Percentiles rank a stretch among this genome's conserved stretches.
Conservation (phyloP, 192 early-diverging fungal species). For the Glomus cerebriforme region DNA sequence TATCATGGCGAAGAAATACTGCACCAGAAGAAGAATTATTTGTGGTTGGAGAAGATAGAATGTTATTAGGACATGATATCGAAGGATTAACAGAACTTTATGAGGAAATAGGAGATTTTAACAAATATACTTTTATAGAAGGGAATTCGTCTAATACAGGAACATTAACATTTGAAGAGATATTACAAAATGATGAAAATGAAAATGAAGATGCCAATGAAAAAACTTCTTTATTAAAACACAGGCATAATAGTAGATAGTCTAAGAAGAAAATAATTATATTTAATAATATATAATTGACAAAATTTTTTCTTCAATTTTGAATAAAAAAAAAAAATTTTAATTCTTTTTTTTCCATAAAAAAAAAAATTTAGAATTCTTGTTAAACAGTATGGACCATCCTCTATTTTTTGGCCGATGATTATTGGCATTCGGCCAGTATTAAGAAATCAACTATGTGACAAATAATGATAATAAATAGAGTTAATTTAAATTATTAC, state of each 20-base stretch:
- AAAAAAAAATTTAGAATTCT: no score
- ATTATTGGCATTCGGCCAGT: no score
- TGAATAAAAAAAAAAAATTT: no score
- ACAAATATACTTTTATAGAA: neutral
- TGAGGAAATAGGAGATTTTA: neutral
- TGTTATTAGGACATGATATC: slow-evolving; percentile 6
- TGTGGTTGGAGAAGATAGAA: neutral
- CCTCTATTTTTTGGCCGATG: no score
- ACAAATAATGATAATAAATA: no score
- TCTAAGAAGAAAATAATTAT: slow-evolving; percentile 5
- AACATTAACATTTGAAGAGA: neutral
- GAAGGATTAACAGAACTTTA: slow-evolving; percentile 25
- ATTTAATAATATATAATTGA: no score
- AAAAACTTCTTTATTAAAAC: slow-evolving; percentile 1
- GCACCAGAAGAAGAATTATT: slow-evolving; percentile 29
- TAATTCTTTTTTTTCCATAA: no score
- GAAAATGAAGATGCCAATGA: slow-evolving; percentile 10
- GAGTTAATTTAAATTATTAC: no score
- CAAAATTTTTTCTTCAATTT: no score
- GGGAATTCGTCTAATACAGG: neutral
- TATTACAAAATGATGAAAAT: slow-evolving; percentile 8
- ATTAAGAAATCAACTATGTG: no score
- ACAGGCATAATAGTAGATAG: neutral
- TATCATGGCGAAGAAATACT: slow-evolving; percentile 56
- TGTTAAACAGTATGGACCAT: no score